Evolutionary conservation across 495 filamentous ascomycete genomes (phyloP).

Genomic region (Bombardia bombarda): DNA sequence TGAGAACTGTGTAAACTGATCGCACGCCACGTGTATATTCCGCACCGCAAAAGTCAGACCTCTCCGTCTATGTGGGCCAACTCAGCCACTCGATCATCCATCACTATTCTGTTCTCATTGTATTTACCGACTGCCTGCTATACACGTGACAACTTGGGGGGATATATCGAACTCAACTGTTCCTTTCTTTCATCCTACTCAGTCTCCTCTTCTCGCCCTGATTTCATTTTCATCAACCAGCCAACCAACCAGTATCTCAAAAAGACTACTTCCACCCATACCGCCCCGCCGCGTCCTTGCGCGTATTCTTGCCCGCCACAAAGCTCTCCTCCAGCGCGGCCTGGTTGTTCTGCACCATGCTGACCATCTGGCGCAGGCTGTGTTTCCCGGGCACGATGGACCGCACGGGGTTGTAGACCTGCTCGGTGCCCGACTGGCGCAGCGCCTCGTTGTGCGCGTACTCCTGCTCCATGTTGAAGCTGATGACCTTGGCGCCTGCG

Average conservation of each 20-base stretch:
- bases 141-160: too few relatives aligned
- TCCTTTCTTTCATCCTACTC: too few relatives aligned
- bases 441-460: slow-evolving; percentile 75
- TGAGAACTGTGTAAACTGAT: too few relatives aligned
- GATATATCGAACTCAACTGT: too few relatives aligned
- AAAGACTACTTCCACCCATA: slow-evolving; percentile 64
- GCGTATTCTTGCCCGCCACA: slow-evolving; percentile 62
- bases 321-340: slow-evolving; percentile 86
- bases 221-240: too few relatives aligned
- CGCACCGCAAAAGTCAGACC: too few relatives aligned
- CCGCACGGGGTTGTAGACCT: slow-evolving; percentile 74
- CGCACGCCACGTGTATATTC: too few relatives aligned
- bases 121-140: too few relatives aligned
- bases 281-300: slow-evolving; percentile 66
- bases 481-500: slow-evolving; percentile 46
- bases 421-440: slow-evolving; percentile 48
- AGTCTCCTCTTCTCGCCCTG: too few relatives aligned
- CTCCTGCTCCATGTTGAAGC: slow-evolving; percentile 80
- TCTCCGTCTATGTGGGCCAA: too few relatives aligned
- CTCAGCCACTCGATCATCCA: too few relatives aligned
- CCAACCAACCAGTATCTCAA: background rate
- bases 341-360: slow-evolving; percentile 66
- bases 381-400: slow-evolving; percentile 84
- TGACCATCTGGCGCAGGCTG: slow-evolving; percentile 78
- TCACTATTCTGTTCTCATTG: too few relatives aligned